Conservation (phyloP, 1,284 basidiomycete species). For the Singerocomus rubriflavus region DNA sequence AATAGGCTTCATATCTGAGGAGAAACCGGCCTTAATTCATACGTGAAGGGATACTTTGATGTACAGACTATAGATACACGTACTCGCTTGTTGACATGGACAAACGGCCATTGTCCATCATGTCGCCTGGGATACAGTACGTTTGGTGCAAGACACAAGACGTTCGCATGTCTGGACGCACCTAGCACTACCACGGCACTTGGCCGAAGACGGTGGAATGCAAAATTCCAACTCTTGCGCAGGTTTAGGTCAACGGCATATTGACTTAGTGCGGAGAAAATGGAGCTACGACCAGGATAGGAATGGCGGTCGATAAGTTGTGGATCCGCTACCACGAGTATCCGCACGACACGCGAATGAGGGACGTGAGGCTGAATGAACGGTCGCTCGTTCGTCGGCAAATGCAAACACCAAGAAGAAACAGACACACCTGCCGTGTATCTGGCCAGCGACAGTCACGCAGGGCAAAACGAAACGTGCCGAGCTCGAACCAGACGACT, state of each 20-base stretch:
- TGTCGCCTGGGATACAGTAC: slow-evolving; percentile 49
- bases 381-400: not conserved
- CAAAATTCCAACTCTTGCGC: slow-evolving; percentile 72
- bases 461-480: slow-evolving; percentile 22
- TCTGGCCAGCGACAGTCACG: slow-evolving; percentile 29
- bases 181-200: slow-evolving; percentile 79
- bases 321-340: slow-evolving; percentile 76
- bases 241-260: slow-evolving; percentile 66
- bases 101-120: slow-evolving; percentile 73
- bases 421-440: slow-evolving; percentile 15
- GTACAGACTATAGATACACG: slow-evolving; percentile 31
- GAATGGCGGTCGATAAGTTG: slow-evolving; percentile 62
- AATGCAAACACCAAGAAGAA: not conserved
- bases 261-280: slow-evolving; percentile 45
- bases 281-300: slow-evolving; percentile 39
- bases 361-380: slow-evolving; percentile 17
- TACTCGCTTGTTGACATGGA: slow-evolving; percentile 62
- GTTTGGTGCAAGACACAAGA: not conserved
- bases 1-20: slow-evolving; percentile 60
- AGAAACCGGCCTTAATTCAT: slow-evolving; percentile 17
- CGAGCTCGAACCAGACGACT: slow-evolving; percentile 32
- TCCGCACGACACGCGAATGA: slow-evolving; percentile 44
- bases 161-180: slow-evolving; percentile 64
- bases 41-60: not conserved
- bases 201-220: slow-evolving; percentile 53